Evolutionary conservation across 306 rosid genomes (phyloP), one percentile per base, ranked within the genome.

Genomic region (Cucurbita argyrosperma): DNA sequence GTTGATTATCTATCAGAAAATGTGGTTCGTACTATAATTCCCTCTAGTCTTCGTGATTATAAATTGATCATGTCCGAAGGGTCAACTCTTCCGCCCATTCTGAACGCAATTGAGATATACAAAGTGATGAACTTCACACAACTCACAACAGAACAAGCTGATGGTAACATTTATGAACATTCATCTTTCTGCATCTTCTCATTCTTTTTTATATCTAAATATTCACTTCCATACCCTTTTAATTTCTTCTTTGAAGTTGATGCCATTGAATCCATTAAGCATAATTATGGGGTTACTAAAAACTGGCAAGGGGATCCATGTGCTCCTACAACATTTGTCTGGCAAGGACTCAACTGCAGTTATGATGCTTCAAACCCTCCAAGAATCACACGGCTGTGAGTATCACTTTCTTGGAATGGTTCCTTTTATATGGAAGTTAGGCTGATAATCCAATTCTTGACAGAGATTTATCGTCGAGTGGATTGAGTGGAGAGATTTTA

Each of bases 221-320:
- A 23, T 39, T 21, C 26, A 39, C 4, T 19, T 21, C 3, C 39
- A 21, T 5, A 19, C 13, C 38, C 19, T 3, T 3, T 30, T 11
- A 65, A 30, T 39, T 43, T 69, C 39, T 26, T 26, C 5, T 46
- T 15, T 46, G 56, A 50, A 83, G 86, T 74, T 37, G 79, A 61
- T 64, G 86, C 88, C 67, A 74, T 85, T 57, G 71, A 8, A 70
- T 54, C 66, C 30, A 74, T 83, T 19, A 76, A 75, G 79, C 12
- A 40, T 43, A 10, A 2, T 12, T 81, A 80, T 76, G 42, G 42
- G 9, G 55, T 78, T 30, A 26, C 43, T 50, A 86, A 68, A 78
- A 30, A 59, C 15, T 86, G 85, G 82, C 78, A 85, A 83, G 85
- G 89, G 74, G 87, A 83, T 77, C 87, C 79, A 42, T 83, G 86